A percentile compares a stretch with the other conserved stretches of the same genome.
phyloP scores from a whole-genome alignment of 2,329 filamentous ascomycete genomes.

The Trichoderma sp. region DNA sequence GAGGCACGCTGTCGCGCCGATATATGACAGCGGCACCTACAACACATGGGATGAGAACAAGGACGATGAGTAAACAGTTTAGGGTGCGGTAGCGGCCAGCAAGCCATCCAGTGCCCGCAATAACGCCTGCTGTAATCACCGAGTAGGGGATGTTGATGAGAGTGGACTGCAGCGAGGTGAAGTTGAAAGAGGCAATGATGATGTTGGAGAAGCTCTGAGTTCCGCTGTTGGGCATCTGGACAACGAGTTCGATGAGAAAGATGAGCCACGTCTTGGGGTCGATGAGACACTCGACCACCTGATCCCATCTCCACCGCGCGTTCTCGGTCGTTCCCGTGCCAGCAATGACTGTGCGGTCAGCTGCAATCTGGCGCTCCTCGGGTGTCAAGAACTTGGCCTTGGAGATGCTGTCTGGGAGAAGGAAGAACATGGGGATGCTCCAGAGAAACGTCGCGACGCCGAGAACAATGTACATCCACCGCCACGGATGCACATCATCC shows the following conservation, averaged over 20 bases:
- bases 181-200: conserved; percentile 54
- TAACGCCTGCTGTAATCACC: conserved; percentile 46
- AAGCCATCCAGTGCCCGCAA: conserved; percentile 48
- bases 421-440: conserved; percentile 45
- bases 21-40: conserved; percentile 53
- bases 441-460: conserved; percentile 50
- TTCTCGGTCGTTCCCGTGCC: conserved; percentile 52
- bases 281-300: conserved; percentile 50
- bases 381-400: conserved; percentile 55
- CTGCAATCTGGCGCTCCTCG: conserved; percentile 49
- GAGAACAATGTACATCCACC: conserved; percentile 57
- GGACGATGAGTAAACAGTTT: conserved; percentile 50
- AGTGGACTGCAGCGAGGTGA: conserved; percentile 51
- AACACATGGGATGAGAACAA: conserved; percentile 50
- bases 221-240: conserved; percentile 60
- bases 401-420: conserved; percentile 53
- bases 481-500: conserved; percentile 47
- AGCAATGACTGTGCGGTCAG: conserved; percentile 45
- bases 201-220: conserved; percentile 58
- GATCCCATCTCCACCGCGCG: conserved; percentile 47
- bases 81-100: conserved; percentile 49
- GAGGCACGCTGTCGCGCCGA: conserved; percentile 38
- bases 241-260: conserved; percentile 49
- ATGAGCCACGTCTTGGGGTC: conserved; percentile 62
- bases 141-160: conserved; percentile 60